Evolutionary conservation across 106 monocot genomes (phyloP), one percentile per base, ranked within the genome.

Genomic region (Dactylorhiza incarnata): DNA sequence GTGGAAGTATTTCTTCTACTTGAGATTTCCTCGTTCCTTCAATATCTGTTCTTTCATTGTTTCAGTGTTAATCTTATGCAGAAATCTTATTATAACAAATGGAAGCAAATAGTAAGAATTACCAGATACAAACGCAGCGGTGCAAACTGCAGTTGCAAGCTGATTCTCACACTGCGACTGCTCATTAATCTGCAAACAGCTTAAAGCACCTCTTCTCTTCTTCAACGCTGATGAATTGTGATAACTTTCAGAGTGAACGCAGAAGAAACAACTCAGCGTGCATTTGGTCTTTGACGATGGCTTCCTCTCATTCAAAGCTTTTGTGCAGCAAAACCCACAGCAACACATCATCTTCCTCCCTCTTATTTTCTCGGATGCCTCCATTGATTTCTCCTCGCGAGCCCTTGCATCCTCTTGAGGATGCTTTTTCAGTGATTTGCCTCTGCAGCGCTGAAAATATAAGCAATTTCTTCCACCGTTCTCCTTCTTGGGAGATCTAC

Each of bases 1-100:
- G 70, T 47, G 76, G 76, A 75, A 78, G 44, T 20, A 75, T 81
- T 50, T 77, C 83, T 52, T 74, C 58, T 25, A 71, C 83, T 65
- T 73, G 80, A 46, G 79, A 65, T 45, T 44, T 68, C 14, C 78
- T 20, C 54, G 49, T 83, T 23, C 19, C 20, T 45, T 49, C 45
- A 45, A 62, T 45, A 71, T 83, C 86, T 86, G 78, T 72, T 69
- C 1, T 72, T 69, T 4, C 44, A 46, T 17, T 1, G 9, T 46
- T 69, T 69, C 9, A 69, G 44, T 45, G 44, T 16, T 45, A 44
- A 24, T 16, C 69, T 37, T 37, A 37, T 37, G 37, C 37, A 37
- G 37, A 37, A 37, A 37, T 29, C 29, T 29, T 29, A 29, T 29
- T 29, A 29, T 29, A 29, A 29, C 29, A 29, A 55, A 55, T 16